phyloP scores from a whole-genome alignment of 2,329 filamentous ascomycete genomes.

The Geoglossum cookeanum region DNA sequence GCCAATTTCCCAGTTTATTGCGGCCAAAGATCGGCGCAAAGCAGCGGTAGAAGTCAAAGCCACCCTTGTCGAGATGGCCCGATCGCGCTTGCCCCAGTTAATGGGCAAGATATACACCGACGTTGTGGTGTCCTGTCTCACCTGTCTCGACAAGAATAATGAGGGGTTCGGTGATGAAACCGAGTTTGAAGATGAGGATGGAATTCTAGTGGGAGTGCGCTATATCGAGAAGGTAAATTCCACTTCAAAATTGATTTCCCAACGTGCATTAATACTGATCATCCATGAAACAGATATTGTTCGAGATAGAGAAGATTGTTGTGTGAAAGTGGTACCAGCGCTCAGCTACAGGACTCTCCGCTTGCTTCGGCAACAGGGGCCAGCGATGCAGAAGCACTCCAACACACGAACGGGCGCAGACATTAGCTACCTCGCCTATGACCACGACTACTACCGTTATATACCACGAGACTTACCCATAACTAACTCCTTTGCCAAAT shows the following conservation, averaged over 20 bases:
- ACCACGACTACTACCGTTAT: no score
- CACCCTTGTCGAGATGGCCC: not conserved
- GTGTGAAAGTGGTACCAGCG: no score
- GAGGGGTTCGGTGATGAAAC: constrained; percentile 15
- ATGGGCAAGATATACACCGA: constrained; percentile 18
- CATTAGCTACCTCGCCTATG: no score
- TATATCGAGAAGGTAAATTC: constrained; percentile 16
- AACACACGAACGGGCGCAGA: no score
- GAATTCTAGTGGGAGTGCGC: constrained; percentile 14
- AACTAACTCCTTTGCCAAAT: no score
- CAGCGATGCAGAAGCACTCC: no score
- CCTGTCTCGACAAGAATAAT: constrained; percentile 17
- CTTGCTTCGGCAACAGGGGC: no score
- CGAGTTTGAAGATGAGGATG: constrained; percentile 17
- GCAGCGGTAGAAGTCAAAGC: not conserved
- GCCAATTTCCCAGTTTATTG: not conserved
- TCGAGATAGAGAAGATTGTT: not conserved
- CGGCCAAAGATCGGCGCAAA: not conserved
- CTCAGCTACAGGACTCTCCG: no score
- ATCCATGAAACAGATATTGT: not conserved
- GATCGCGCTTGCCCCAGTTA: constrained; percentile 8
- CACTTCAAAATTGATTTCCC: not conserved
- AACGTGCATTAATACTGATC: not conserved
- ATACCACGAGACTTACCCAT: no score
- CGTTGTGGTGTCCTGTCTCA: constrained; percentile 19